Base-by-base conservation (phyloP, 2,329 filamentous ascomycete genomes). In the Fulvia fulva region DNA sequence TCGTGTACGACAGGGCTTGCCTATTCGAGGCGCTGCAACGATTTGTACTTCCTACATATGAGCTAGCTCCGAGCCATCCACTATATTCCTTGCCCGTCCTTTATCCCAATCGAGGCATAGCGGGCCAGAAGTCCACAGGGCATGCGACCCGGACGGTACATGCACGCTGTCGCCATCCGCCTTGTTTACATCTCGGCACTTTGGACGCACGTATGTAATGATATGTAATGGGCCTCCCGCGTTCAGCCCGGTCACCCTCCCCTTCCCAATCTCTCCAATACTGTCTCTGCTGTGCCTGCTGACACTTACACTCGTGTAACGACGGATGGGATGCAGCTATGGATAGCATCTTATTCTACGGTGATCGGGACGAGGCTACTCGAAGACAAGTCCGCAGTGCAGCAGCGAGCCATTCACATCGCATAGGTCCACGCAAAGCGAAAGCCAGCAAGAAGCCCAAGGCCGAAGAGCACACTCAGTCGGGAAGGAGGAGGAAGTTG, bases 261-360 rank as follows among this genome's bases (percentile, higher is more conserved):
- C 21, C 8, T n/a, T 46, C 5, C 43, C 25, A 22, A 43, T 19
- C 41, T 56, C 28, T 34, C 30, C 16, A 12, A 19, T 16, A 12
- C 43, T 44, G 11, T 26, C 25, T 32, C 43, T 45, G 7, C 34
- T 34, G 14, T 41, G 21, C 21, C 44, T 28, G 32, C 30, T 22
- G 5, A 34, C 23, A 4, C 8, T 52, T n/a, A 22, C 16, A 22
- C 28, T 19, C 30, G 23, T 25, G 45, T 14, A 9, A 26, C 43
- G 43, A 46, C 19, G 9, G 22, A 7, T 22, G 43, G 9, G 14
- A 46, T 46, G 43, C 43, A 30, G 41, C 37, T 21, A 66, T 63
- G 59, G 63, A 66, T 28, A 58, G 58, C 50, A 61, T 66, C 51
- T 32, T 65, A 32, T 65, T 65, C 56, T 64, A 65, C 45, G 63